phyloP scores from a whole-genome alignment of 345 rosid genomes.

The Isatis tinctoria region DNA sequence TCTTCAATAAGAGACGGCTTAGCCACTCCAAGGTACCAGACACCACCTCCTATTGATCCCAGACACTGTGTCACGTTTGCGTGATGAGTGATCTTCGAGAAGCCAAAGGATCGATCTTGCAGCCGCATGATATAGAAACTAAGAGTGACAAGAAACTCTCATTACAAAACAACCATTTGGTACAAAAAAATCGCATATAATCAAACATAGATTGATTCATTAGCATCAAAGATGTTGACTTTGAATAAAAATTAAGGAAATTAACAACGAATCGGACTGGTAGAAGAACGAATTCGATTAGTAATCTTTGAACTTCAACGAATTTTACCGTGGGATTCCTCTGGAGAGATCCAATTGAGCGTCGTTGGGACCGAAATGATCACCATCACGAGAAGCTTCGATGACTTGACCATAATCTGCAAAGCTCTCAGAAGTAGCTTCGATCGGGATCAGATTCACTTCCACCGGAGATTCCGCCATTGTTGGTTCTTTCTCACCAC shows the following conservation, averaged over 20 bases:
- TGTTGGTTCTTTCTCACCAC: neutral
- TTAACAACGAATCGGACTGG: neutral
- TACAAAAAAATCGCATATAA: neutral
- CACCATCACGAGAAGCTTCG: conserved; percentile 54
- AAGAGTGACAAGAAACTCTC: neutral
- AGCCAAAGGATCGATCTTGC: conserved; percentile 37
- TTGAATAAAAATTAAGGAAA: neutral
- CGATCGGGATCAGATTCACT: conserved; percentile 51
- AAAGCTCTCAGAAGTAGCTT: conserved; percentile 72
- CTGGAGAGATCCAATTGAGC: conserved; percentile 68
- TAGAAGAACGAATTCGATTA: neutral
- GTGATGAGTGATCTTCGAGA: conserved; percentile 65
- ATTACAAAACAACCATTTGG: neutral
- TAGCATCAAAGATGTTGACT: neutral
- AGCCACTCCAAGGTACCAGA: conserved; percentile 80
- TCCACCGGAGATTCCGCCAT: conserved; percentile 23
- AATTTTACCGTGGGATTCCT: conserved; percentile 63
- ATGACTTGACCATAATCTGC: conserved; percentile 68
- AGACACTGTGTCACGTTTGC: conserved; percentile 88
- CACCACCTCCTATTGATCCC: conserved; percentile 69
- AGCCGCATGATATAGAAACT: conserved; percentile 68
- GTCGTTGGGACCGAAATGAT: conserved; percentile 62
- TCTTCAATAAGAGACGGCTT: conserved; percentile 53
- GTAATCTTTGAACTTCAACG: neutral
- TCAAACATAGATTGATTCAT: neutral